Evolutionary conservation across 2,329 filamentous ascomycete genomes (phyloP), one percentile per base, ranked within the genome.

Genomic region (Raffaelea ambrosiae): DNA sequence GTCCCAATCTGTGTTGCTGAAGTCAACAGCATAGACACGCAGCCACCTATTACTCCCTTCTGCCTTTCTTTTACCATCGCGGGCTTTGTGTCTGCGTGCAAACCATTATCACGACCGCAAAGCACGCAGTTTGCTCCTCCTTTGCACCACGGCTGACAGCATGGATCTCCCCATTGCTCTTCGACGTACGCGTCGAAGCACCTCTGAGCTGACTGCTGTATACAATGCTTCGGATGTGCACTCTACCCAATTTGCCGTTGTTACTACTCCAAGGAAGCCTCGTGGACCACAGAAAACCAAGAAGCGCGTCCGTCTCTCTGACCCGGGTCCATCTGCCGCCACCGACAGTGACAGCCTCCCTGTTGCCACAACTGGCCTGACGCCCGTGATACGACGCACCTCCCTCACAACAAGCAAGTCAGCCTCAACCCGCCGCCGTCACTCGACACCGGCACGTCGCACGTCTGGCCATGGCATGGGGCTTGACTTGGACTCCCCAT

Each of bases 231-330:
- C 33, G 53, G 53, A 51, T n/a, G n/a, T n/a, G n/a, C 44, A 7
- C 62, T 58, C 46, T 50, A 53, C 21, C 61, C 53, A 18, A 48
- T 60, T 1, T n/a, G 35, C 18, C 35, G 18, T 38, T 14, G 35
- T 38, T 11, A 65, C 58, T 33, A 63, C 57, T 50, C 61, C 43
- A 13, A 33, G 35, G 11, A 36, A 22, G 13, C 47, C 21, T 1
- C 33, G 54, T 52, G 50, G 46, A 3, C 62, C 59, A 44, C 47
- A 51, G 16, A 60, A 53, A 22, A 44, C 60, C 2, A 74, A 69
- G 55, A 76, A 74, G 54, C 66, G 67, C 48, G 76, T 81, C 20
- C 74, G 78, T 35, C 80, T 81, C 61, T 82, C 79, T 0, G 77
- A 81, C 38, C 76, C 76, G 9, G 76, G 74, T 0, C 38, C 31